phyloP scores from a whole-genome alignment of 306 rosid genomes.

The Fagus sylvatica region DNA sequence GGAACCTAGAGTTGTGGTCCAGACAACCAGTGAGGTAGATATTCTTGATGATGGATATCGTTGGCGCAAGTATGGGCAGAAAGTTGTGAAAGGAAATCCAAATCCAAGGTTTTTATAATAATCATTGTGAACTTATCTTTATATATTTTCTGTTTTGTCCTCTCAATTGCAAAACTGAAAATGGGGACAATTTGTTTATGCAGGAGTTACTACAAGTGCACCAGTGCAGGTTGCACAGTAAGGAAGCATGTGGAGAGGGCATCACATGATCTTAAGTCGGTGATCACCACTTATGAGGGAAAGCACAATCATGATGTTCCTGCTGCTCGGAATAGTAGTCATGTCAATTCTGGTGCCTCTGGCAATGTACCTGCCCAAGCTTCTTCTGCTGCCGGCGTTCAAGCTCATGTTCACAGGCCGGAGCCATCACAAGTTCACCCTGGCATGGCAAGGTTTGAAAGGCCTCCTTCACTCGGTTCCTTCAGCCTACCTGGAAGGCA shows the following conservation, averaged over 20 bases:
- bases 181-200: slow-evolving; percentile 25
- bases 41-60: slow-evolving; percentile 96
- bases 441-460: slow-evolving; percentile 61
- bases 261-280: slow-evolving; percentile 88
- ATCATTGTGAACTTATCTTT: not conserved
- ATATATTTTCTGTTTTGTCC: slow-evolving; percentile 5
- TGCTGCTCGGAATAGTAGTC: slow-evolving; percentile 83
- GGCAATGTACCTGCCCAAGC: slow-evolving; percentile 38
- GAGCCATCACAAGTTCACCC: slow-evolving; percentile 68
- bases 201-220: slow-evolving; percentile 99
- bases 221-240: slow-evolving; percentile 86
- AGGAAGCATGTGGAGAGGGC: slow-evolving; percentile 99
- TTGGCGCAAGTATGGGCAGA: slow-evolving; percentile 98
- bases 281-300: slow-evolving; percentile 93
- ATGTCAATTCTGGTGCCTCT: slow-evolving; percentile 60
- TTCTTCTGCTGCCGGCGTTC: slow-evolving; percentile 35
- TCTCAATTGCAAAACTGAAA: slow-evolving; percentile 17
- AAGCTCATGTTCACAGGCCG: slow-evolving; percentile 53
- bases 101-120: slow-evolving; percentile 70
- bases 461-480: slow-evolving; percentile 51
- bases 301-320: slow-evolving; percentile 97
- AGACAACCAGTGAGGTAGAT: slow-evolving; percentile 97
- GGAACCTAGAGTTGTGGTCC: slow-evolving; percentile 98
- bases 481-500: slow-evolving; percentile 67
- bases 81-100: slow-evolving; percentile 97